Base-by-base conservation (phyloP, 306 rosid species). In the Quercus agrifolia region DNA sequence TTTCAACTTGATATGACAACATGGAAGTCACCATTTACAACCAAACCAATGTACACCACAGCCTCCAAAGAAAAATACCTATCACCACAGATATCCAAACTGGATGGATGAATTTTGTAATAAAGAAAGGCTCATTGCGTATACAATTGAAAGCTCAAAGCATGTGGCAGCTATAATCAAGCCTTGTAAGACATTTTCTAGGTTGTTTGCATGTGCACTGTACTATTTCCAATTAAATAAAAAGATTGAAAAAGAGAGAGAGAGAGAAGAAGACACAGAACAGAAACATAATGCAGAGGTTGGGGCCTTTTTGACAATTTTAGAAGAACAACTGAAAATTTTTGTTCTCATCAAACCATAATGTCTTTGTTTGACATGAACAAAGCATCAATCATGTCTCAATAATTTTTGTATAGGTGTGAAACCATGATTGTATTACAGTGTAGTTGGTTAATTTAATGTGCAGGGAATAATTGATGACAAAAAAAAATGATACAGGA, bases 181-280 rank as follows among this genome's bases (percentile, higher is more conserved):
- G 83, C 87, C 57, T 46, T 44, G 69, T 44, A 67, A 76, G 77
- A 74, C 77, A 79, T 83, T 79, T 78, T 76, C 68, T 80, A 79
- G 73, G 87, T 83, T 84, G 83, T 80, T 70, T 59, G 89, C 91
- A 89, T 89, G 90, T 90, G 97, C 83, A 46, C 52, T 80, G 84
- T 85, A 85, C 88, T 74, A 79, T 83, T 79, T 20, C 55, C 81
- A 27, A 77, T 83, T 81, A 64, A 57, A 56, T 71, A 61, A 21
- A 56, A 66, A 3, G 58, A 70, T 9, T 49, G 17, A 56, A 73
- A 82, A 77, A 4, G 20, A 66, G 80, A 1, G 4, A 33, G 77
- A 78, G 3, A 41, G 46, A 41, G 46, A 58, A 56, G 73, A 64
- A 79, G 71, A 52, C 82, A 70, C 79, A 70, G 17, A 41, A 70